Percentiles rank a stretch among this genome's conserved stretches.
These are phyloP conservation scores for Macrolepiota fuliginosa DNA, from an alignment of 768 basidiomycete genomes.

Conservation along the genomic window DNA sequence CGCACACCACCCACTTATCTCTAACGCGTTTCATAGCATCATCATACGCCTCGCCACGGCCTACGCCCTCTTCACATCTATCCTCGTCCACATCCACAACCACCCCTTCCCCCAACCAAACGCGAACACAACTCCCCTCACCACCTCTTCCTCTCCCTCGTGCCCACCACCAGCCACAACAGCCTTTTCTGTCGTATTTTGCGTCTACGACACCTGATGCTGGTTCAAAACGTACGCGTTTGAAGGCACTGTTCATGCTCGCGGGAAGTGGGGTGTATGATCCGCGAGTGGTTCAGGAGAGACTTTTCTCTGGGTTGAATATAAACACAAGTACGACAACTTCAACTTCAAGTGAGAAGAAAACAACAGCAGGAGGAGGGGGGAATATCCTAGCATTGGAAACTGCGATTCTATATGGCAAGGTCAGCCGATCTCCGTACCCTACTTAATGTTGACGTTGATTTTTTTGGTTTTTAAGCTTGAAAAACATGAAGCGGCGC, in stretches of 20 bases:
- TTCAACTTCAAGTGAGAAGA: not conserved
- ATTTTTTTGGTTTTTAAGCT: conserved; percentile 20
- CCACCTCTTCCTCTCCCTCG: not conserved
- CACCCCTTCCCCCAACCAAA: too few species aligned
- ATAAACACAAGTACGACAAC: not conserved
- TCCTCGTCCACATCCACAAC: not conserved
- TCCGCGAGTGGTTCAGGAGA: conserved; percentile 38
- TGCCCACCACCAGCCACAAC: conserved; percentile 10
- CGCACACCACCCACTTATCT: not conserved
- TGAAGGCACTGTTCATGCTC: conserved; percentile 78
- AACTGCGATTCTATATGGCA: conserved; percentile 73
- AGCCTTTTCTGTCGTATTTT: conserved; percentile 72
- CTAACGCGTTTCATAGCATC: conserved; percentile 32
- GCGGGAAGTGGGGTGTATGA: conserved; percentile 77
- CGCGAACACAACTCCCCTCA: not conserved
- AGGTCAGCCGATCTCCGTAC: conserved; percentile 40
- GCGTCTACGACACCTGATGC: conserved; percentile 83
- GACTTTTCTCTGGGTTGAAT: conserved; percentile 29
- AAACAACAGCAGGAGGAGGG: conserved; percentile 20
- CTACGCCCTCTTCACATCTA: conserved; percentile 4
- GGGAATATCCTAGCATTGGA: conserved; percentile 67
- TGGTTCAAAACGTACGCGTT: conserved; percentile 63
- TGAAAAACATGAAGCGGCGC: conserved; percentile 56
- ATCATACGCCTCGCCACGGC: conserved; percentile 45
- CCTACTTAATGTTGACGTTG: not conserved